Percentiles rank a stretch among this genome's conserved stretches.
Conservation (phyloP, 2,329 filamentous ascomycete genomes). For the Epichloe typhina region DNA sequence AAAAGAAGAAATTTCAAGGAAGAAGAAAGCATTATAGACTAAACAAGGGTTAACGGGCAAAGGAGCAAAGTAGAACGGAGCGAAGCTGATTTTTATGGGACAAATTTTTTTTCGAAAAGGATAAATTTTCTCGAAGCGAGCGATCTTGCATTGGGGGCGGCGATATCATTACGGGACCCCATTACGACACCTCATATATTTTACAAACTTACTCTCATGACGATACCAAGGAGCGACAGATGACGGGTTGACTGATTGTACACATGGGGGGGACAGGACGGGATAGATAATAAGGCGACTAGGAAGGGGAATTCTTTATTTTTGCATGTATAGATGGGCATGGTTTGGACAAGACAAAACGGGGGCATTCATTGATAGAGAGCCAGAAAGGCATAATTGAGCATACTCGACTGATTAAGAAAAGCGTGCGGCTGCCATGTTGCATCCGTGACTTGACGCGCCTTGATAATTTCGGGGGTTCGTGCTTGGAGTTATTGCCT, state of each 20-base stretch:
- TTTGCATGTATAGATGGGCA: conserved; percentile 1
- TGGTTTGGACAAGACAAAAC: conserved; percentile 1
- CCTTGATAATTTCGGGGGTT: too few species aligned
- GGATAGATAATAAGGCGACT: neutral
- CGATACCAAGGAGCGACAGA: conserved; percentile 2
- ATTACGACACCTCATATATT: neutral
- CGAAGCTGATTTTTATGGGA: neutral
- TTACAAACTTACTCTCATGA: neutral
- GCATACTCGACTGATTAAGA: neutral
- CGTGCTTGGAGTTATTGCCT: too few species aligned
- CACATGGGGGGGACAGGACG: neutral
- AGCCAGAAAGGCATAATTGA: neutral
- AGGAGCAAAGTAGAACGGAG: neutral
- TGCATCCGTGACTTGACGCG: too few species aligned
- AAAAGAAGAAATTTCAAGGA: neutral
- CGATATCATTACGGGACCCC: neutral
- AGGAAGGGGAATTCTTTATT: neutral
- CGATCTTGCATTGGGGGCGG: conserved; percentile 5
- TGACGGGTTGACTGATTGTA: neutral
- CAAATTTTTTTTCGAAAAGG: neutral
- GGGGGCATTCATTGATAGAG: neutral
- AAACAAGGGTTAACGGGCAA: neutral
- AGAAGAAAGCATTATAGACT: neutral
- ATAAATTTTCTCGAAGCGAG: conserved; percentile 1
- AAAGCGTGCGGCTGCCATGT: neutral